phyloP scores from a whole-genome alignment of 495 filamentous ascomycete genomes.

The Aspergillus baeticus region DNA sequence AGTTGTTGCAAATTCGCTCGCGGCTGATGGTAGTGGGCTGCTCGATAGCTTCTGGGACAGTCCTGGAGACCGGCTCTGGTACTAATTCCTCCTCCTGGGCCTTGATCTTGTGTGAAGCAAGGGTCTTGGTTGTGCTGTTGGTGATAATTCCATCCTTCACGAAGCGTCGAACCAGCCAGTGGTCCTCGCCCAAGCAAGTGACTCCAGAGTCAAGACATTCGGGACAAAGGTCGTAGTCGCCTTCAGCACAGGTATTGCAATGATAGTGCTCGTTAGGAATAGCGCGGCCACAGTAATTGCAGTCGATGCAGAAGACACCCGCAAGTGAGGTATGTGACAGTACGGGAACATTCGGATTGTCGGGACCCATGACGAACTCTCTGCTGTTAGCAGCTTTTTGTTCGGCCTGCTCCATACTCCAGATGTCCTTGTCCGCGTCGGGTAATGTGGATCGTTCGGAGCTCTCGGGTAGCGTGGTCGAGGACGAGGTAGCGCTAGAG shows the following conservation, averaged over 20 bases:
- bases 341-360: constrained; percentile 27
- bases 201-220: constrained; percentile 72
- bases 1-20: constrained; percentile 87
- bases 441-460: constrained; percentile 4
- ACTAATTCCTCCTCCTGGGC: constrained; percentile 15
- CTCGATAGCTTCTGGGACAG: constrained; percentile 12
- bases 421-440: constrained; percentile 6
- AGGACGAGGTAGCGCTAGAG: constrained; percentile 6
- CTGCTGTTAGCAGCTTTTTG: constrained; percentile 29
- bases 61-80: constrained; percentile 13
- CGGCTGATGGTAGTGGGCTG: not conserved
- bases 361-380: constrained; percentile 30
- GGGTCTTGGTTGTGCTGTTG: constrained; percentile 78
- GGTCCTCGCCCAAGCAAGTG: constrained; percentile 70
- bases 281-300: constrained; percentile 79
- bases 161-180: constrained; percentile 93
- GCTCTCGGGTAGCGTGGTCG: constrained; percentile 10
- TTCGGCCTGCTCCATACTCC: constrained; percentile 7
- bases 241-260: constrained; percentile 87
- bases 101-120: constrained; percentile 57
- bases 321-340: constrained; percentile 32
- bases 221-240: constrained; percentile 92
- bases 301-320: constrained; percentile 69
- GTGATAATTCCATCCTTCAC: constrained; percentile 75
- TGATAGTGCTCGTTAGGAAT: constrained; percentile 88